Conservation (phyloP, 176 grass and related monocot genomes). For the Triticum turgidum region DNA sequence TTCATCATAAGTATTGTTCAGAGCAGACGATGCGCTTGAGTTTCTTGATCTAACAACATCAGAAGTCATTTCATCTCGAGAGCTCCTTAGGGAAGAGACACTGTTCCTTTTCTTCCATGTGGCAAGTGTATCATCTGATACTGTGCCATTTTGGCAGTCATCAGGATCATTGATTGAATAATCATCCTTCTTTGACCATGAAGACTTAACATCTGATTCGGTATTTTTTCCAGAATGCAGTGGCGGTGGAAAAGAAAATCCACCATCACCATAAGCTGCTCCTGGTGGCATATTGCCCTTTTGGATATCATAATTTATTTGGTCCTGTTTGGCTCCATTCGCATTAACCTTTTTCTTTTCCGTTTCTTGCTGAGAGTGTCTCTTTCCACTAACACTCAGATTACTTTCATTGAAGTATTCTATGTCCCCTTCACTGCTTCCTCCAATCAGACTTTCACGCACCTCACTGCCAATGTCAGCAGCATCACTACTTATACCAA, state of each 20-base stretch:
- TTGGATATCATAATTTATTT: slow-evolving; percentile 35
- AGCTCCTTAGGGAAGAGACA: slow-evolving; percentile 69
- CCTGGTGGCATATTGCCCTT: slow-evolving; percentile 48
- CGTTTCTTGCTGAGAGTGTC: slow-evolving; percentile 49
- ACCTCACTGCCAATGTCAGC: slow-evolving; percentile 98
- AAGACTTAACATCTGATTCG: slow-evolving; percentile 55
- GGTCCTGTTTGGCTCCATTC: slow-evolving; percentile 53
- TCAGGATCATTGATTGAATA: slow-evolving; percentile 54
- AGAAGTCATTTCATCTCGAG: slow-evolving; percentile 69
- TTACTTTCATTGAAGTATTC: slow-evolving; percentile 68
- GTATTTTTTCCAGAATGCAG: slow-evolving; percentile 47
- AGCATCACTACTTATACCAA: slow-evolving; percentile 93
- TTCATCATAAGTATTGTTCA: slow-evolving; percentile 62
- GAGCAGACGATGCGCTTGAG: slow-evolving; percentile 67
- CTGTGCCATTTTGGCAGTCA: slow-evolving; percentile 64
- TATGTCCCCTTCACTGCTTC: slow-evolving; percentile 94
- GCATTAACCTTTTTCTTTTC: slow-evolving; percentile 45
- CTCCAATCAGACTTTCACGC: slow-evolving; percentile 92
- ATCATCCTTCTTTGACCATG: slow-evolving; percentile 65
- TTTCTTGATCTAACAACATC: slow-evolving; percentile 80
- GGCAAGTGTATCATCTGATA: slow-evolving; percentile 84
- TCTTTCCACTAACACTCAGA: slow-evolving; percentile 61
- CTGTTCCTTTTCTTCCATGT: slow-evolving; percentile 91
- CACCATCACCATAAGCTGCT: slow-evolving; percentile 41
- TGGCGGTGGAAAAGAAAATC: slow-evolving; percentile 85